phyloP scores from a whole-genome alignment of 192 early-diverging fungal genomes.

The Linnemannia zychae region DNA sequence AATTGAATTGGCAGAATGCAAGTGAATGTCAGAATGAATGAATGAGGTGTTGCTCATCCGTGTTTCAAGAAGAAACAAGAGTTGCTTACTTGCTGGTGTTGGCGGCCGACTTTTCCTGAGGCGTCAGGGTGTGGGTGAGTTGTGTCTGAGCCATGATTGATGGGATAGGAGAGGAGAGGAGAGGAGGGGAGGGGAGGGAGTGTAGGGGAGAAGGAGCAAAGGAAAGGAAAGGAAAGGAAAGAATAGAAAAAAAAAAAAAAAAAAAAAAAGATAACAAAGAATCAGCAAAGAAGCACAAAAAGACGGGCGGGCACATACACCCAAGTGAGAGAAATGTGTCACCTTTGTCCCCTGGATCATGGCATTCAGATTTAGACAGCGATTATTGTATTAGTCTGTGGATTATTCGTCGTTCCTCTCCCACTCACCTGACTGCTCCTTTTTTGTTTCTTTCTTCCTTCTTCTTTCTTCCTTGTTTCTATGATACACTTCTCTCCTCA shows the following conservation, averaged over 20 bases:
- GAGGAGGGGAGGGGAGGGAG: not conserved
- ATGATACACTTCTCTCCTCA: too few relatives aligned
- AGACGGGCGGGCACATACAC: too few relatives aligned
- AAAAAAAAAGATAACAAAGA: not conserved
- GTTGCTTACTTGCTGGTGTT: not conserved
- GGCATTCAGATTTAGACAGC: too few relatives aligned
- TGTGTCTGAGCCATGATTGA: not conserved
- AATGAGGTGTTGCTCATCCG: not conserved
- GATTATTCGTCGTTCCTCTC: too few relatives aligned
- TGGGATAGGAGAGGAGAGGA: not conserved
- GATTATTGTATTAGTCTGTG: too few relatives aligned
- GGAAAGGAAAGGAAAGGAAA: not conserved
- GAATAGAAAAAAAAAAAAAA: not conserved
- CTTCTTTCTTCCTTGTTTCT: too few relatives aligned
- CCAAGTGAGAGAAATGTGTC: too few relatives aligned
- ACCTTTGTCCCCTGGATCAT: too few relatives aligned
- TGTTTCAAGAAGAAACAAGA: not conserved
- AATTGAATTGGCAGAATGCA: slow-evolving; percentile 14
- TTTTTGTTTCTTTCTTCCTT: too few relatives aligned
- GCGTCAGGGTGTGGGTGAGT: not conserved
- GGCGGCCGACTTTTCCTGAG: not conserved
- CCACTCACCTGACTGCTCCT: too few relatives aligned
- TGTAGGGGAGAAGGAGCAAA: not conserved
- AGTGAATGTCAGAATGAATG: not conserved
- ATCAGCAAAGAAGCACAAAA: too few relatives aligned